Evolutionary conservation across 2,329 filamentous ascomycete genomes (phyloP).

Genomic region (Cladophialophora psammophila): DNA sequence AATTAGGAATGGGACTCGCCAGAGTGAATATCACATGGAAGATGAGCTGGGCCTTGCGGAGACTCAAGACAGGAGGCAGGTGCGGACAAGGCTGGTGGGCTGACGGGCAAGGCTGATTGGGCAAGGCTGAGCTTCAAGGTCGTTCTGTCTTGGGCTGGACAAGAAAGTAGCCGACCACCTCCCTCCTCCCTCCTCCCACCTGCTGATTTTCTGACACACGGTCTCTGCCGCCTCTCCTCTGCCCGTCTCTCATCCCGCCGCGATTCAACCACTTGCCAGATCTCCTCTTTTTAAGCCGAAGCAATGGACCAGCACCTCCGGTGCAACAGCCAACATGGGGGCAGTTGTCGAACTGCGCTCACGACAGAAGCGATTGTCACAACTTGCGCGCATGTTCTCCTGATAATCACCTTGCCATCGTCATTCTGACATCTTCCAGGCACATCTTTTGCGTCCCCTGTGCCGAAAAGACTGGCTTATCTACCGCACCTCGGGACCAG

Average conservation of each 20-base stretch:
- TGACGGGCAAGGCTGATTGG: too few relatives aligned
- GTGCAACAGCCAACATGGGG: constrained; percentile 72
- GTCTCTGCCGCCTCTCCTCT: not conserved
- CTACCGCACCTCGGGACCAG: constrained; percentile 59
- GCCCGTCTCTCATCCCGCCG: constrained; percentile 18
- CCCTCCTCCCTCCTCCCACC: not conserved
- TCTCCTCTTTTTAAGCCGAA: constrained; percentile 65
- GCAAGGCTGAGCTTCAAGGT: not conserved
- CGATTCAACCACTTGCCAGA: not conserved
- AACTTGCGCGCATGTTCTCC: constrained; percentile 74
- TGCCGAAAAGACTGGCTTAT: constrained; percentile 70
- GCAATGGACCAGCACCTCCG: constrained; percentile 78
- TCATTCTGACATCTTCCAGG: constrained; percentile 53
- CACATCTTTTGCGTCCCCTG: constrained; percentile 87
- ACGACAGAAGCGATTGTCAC: constrained; percentile 79
- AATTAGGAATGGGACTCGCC: not conserved
- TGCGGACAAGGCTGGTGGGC: not conserved
- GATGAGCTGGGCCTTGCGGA: not conserved
- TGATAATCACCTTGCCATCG: constrained; percentile 1
- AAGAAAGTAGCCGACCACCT: not conserved
- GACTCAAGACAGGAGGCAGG: not conserved
- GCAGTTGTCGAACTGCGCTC: constrained; percentile 73
- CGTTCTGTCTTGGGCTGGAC: not conserved
- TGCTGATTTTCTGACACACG: not conserved
- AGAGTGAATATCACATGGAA: not conserved